phyloP scores from a whole-genome alignment of 2,329 filamentous ascomycete species.

The Neonectria punicea region DNA sequence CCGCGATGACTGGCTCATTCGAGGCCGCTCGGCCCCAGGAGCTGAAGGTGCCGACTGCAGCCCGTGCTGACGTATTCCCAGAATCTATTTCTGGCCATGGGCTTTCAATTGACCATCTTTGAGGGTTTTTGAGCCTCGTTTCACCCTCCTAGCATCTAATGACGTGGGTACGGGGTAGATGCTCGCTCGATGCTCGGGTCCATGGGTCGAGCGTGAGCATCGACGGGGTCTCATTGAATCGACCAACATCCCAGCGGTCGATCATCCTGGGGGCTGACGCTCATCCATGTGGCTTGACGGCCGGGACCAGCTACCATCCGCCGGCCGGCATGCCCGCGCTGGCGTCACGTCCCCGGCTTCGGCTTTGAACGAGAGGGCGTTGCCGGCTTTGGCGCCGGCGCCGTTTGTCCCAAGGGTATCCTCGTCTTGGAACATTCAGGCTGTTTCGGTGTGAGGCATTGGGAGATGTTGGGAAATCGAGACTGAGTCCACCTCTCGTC shows the following conservation, averaged over 20 bases:
- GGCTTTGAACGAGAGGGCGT: not conserved
- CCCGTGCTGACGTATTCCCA: not conserved
- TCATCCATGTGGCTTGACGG: constrained; percentile 33
- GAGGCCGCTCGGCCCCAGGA: not conserved
- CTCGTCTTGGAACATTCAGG: not conserved
- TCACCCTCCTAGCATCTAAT: not conserved
- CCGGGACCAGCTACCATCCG: constrained; percentile 21
- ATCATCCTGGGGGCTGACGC: constrained; percentile 27
- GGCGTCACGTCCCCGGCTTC: not conserved
- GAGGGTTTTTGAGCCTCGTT: not conserved
- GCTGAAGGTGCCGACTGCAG: not conserved
- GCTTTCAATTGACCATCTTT: not conserved
- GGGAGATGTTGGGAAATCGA: not conserved
- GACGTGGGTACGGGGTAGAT: not conserved
- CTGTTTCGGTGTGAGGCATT: not conserved
- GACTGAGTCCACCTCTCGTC: too few relatives aligned
- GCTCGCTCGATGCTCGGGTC: not conserved
- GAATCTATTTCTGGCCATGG: not conserved
- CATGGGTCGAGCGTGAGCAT: not conserved
- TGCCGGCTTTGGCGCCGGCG: not conserved
- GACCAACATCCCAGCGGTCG: constrained; percentile 27
- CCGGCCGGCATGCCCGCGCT: constrained; percentile 9
- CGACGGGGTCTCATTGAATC: constrained; percentile 1
- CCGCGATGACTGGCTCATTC: not conserved
- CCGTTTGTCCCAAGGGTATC: not conserved